Evolutionary conservation across 768 basidiomycete genomes (phyloP), one percentile per base, ranked within the genome.

Genomic region (Asterophora parasitica): DNA sequence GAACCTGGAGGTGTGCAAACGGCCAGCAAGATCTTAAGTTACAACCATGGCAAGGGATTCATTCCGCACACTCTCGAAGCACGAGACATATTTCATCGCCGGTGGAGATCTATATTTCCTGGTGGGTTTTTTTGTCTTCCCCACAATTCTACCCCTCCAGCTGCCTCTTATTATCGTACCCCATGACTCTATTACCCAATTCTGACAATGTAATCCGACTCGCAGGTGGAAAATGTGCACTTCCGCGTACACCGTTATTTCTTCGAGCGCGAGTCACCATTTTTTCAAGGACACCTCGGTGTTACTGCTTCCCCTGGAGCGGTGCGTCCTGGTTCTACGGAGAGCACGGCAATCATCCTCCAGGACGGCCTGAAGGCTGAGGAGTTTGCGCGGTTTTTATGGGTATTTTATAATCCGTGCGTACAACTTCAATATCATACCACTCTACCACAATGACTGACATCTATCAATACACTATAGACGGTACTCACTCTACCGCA

Each of bases 361-460:
- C 67, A 74, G 5, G 65, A 72, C 6, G 23, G 23, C 6, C 6
- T 23, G 3, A 59, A 55, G 1, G 58, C 65, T 0, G 60, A 57
- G 4, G 73, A 74, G 8, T 74, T 78, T 45, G 69, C 70, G 6
- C 65, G 65, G 1, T 69, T 83, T 0, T 56, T 82, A 0, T 81
- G 78, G 79, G 71, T 83, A 0, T 78, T 79, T 53, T 81, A 78
- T 16, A 78, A 79, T 36, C 67, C 67, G 76, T 78, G 53, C 51
- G 69, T 67, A 2, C 12, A n/a, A n/a, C 3, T 26, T 15, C 20
- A 10, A 7, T 26, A 9, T 13, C 39, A 6, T 15, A 12, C 2
- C n/a, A 6, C 13, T 26, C 4, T 15, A 12, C 4, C 4, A 7
- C 39, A 2, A 15, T 2, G 7, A 13, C n/a, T 40, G 12, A 40